A percentile compares a stretch with the other conserved stretches of the same genome.
Evolutionary conservation across 2,329 filamentous ascomycete species (phyloP).

Genomic region (Fusarium drepaniforme): DNA sequence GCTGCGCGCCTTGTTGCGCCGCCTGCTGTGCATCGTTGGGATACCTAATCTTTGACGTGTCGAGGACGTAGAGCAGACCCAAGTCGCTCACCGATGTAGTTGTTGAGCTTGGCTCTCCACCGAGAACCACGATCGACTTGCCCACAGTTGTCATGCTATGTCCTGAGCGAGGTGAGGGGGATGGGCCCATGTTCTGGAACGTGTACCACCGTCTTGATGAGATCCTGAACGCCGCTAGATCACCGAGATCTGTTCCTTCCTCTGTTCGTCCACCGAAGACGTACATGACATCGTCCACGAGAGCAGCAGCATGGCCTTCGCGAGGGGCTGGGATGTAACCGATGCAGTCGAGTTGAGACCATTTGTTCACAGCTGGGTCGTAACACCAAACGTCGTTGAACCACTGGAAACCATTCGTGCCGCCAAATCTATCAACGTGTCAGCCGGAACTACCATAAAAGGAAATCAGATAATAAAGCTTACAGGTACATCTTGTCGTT

Average conservation of each 20-base stretch:
- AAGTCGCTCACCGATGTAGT: conserved; percentile 85
- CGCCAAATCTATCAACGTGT: conserved; percentile 79
- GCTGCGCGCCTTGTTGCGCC: conserved; percentile 47
- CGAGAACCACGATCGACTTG: conserved; percentile 92
- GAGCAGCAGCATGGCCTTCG: conserved; percentile 92
- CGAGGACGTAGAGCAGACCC: conserved; percentile 89
- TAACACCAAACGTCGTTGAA: conserved; percentile 99
- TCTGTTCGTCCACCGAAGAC: conserved; percentile 97
- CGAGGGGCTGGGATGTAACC: conserved; percentile 95
- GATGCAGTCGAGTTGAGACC: conserved; percentile 93
- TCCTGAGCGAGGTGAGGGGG: conserved; percentile 91
- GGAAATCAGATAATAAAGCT: conserved; percentile 52
- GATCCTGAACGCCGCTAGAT: conserved; percentile 83
- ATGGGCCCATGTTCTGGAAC: conserved; percentile 99
- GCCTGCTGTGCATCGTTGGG: conserved; percentile 75
- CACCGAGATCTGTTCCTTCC: conserved; percentile 91
- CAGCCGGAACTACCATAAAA: conserved; percentile 7
- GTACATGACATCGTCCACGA: conserved; percentile 99
- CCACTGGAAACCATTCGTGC: conserved; percentile 95
- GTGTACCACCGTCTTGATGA: conserved; percentile 96
- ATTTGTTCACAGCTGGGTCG: conserved; percentile 84
- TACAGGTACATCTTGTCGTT: conserved; percentile 95
- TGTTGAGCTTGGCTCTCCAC: conserved; percentile 92
- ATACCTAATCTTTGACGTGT: conserved; percentile 96
- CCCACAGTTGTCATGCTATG: conserved; percentile 98